Evolutionary conservation across 306 rosid species (phyloP), one percentile per base, ranked within the genome.

Genomic region (Prunus salicina): DNA sequence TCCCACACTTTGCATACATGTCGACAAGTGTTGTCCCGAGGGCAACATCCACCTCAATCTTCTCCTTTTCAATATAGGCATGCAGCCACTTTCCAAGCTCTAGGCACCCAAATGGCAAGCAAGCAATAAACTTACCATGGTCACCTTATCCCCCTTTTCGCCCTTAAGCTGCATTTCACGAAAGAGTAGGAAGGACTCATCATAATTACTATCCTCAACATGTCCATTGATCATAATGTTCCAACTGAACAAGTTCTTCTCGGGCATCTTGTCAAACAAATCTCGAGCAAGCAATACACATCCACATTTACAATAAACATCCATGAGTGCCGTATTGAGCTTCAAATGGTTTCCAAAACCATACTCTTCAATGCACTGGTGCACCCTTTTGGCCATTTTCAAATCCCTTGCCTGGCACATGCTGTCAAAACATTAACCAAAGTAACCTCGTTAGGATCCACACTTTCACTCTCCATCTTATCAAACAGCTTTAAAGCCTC

Each of bases 21-120:
- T 75, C 77, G n/a, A 75, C 73, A 2, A 82, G 81, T 1, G 81
- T 12, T 0, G 79, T 82, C 25, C 85, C 78, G 0, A 82, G 41
- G 25, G 75, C 69, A 49, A 72, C 67, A 20, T 77, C 81, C 50
- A 66, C 60, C 63, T 45, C 76, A 38, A 73, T 78, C 32, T 46
- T 32, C 76, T 78, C 79, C 53, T 41, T 73, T 12, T 60, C 51
- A 5, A 76, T 71, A 5, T 64, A 71, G 55, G 78, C 84, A 57
- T 56, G 70, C 50, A 81, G 9, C 81, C 81, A 76, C 66, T 71
- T 81, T n/a, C 78, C 81, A 8, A 81, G 81, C 69, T 76, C 64
- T 20, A 81, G 70, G 78, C 81, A 30, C 84, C 81, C 32, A 76
- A 81, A 71, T 56, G 76, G 61, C 80, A 75, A 69, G 72, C 84